Evolutionary conservation across 148 eudicot genomes (phyloP), one percentile per base, ranked within the genome.

Genomic region (Chenopodium suecicum): DNA sequence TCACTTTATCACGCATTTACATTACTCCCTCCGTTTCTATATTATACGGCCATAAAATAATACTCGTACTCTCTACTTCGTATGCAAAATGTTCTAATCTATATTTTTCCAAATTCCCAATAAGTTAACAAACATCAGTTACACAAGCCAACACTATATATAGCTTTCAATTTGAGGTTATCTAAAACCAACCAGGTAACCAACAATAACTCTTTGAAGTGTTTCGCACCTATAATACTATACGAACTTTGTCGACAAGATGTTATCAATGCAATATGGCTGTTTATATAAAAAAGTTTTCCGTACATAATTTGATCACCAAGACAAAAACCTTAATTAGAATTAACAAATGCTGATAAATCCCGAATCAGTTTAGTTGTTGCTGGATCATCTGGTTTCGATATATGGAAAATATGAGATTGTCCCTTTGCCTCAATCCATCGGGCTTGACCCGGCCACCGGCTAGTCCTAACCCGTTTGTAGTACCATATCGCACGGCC

Each of bases 401-500:
- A 78, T 23, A 83, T 74, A 56, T 83, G 85, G 41, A 83, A 83
- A 0, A 83, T 46, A 79, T 83, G 85, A 3, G 17, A 0, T 44
- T 83, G 70, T 9, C 85, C 85, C 74, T 27, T 47, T 48, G 82
- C 85, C 27, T 79, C 85, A 10, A 79, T 14, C 79, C 67, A 83
- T 1, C 9, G 74, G 69, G 76, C 86, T 63, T 31, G 71, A 16
- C 86, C 86, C 72, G 19, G 25, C 86, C 86, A 84, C n/a, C 76
- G 75, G 20, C 82, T 79, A 0, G 31, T 75, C 64, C 72, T 76
- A 60, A 86, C 82, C 44, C 17, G 81, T 29, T 86, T 80, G 25
- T 37, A 80, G 9, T 88, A 88, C 79, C 67, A 70, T 13, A 84
- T 3, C 1, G 82, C 90, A 65, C 85, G 78, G 4, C 86, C 88